Evolutionary conservation across 345 rosid genomes (phyloP).

Genomic region (Ceriops decandra): DNA sequence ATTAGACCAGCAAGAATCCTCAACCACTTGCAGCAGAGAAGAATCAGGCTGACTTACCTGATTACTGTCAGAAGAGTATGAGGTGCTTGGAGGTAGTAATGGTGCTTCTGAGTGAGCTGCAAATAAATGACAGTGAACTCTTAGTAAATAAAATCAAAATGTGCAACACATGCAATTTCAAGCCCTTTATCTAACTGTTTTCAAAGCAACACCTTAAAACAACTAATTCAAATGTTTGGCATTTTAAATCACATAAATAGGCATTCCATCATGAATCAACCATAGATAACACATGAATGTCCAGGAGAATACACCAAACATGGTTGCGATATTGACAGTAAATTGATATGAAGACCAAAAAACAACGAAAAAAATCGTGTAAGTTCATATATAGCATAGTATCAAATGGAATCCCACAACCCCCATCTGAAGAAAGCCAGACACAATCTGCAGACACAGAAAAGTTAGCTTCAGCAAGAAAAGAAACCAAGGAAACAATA

Average conservation of each 20-base stretch:
- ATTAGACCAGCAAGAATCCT: slow-evolving; percentile 33
- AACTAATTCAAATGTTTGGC: not conserved
- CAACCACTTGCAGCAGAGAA: slow-evolving; percentile 37
- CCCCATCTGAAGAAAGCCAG: too few relatives aligned
- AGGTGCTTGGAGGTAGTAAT: slow-evolving; percentile 29
- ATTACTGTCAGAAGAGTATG: slow-evolving; percentile 37
- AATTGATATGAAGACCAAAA: not conserved
- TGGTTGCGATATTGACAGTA: not conserved
- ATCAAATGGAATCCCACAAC: too few relatives aligned
- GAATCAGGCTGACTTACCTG: slow-evolving; percentile 35
- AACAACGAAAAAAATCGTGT: not conserved
- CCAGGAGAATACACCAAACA: not conserved
- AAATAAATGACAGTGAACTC: slow-evolving; percentile 12
- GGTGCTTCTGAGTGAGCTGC: slow-evolving; percentile 39
- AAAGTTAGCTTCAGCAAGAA: not conserved
- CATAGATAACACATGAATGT: not conserved
- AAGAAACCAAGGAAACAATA: not conserved
- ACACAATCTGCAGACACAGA: too few relatives aligned
- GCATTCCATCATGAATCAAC: not conserved
- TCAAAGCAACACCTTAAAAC: not conserved
- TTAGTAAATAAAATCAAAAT: slow-evolving; percentile 11
- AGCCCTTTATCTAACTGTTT: not conserved
- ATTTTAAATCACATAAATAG: too few relatives aligned
- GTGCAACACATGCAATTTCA: not conserved
- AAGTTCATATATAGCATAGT: not conserved